These are phyloP conservation scores for Neurospora sublineolata DNA, from an alignment of 495 filamentous ascomycete genomes.

Conservation along the genomic window DNA sequence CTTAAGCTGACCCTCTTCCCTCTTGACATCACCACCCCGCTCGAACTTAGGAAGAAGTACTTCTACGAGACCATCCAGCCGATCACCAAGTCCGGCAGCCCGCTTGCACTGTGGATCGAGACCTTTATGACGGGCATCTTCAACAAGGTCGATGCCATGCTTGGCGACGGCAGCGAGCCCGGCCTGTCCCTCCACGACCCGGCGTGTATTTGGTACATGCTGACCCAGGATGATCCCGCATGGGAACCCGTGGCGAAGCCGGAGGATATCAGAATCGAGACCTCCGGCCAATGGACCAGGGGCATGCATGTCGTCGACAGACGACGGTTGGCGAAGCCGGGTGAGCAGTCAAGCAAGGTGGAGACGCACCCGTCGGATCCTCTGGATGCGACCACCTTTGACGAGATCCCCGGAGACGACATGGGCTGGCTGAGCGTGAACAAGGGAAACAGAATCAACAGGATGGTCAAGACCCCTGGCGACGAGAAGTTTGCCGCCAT, in stretches of 20 bases:
- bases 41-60: conserved; percentile 49
- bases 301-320: conserved; percentile 82
- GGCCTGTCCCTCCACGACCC: conserved; percentile 78
- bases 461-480: conserved; percentile 51
- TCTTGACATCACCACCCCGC: conserved; percentile 75
- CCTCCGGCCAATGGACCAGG: conserved; percentile 82
- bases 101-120: conserved; percentile 70
- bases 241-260: conserved; percentile 38
- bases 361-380: conserved; percentile 24
- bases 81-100: conserved; percentile 46
- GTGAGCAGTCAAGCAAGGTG: conserved; percentile 37
- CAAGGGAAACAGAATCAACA: conserved; percentile 66
- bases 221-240: conserved; percentile 42
- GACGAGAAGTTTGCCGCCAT: conserved; percentile 38
- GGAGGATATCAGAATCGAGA: conserved; percentile 78
- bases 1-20: conserved; percentile 76
- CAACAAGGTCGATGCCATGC: conserved; percentile 55
- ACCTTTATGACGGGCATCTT: conserved; percentile 72
- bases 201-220: conserved; percentile 74
- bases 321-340: conserved; percentile 47
- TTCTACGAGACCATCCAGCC: conserved; percentile 45
- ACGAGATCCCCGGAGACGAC: conserved; percentile 43
- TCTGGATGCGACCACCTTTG: conserved; percentile 21
- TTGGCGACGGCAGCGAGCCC: conserved; percentile 40
- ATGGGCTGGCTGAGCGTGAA: conserved; percentile 59